Evolutionary conservation across 257 asterid species (phyloP).

Genomic region (Knoxia roxburghii): DNA sequence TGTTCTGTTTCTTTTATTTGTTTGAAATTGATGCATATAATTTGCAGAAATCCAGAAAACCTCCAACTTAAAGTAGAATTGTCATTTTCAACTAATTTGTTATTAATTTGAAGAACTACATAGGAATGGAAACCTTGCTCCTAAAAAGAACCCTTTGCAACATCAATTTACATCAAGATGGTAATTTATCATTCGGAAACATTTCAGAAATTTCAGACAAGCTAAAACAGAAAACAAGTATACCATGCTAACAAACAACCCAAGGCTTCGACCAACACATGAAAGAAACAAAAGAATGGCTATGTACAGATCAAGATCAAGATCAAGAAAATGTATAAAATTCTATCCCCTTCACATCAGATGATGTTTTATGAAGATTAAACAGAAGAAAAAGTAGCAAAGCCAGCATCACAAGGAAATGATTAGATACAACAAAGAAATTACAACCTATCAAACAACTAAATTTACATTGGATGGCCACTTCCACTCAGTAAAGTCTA

Average conservation of each 20-base stretch:
- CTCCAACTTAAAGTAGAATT: no score
- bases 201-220: no score
- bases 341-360: background rate
- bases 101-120: background rate
- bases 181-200: background rate
- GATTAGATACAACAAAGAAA: background rate
- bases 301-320: conserved; percentile 16
- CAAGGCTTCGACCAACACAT: background rate
- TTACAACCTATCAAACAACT: background rate
- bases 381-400: background rate
- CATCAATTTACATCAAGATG: background rate
- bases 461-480: conserved; percentile 4
- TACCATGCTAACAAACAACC: no score
- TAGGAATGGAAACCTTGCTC: no score
- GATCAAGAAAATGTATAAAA: background rate
- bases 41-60: background rate
- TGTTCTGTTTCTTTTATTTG: no score
- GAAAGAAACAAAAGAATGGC: background rate
- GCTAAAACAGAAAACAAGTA: no score
- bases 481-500: conserved; percentile 55
- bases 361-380: background rate
- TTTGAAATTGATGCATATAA: background rate
- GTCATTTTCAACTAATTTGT: background rate
- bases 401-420: background rate
- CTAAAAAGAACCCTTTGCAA: no score